A percentile compares a stretch with the other conserved stretches of the same genome.
These are phyloP conservation scores for Chalciporus chontae DNA, from an alignment of 768 basidiomycete genomes.

Conservation along the genomic window DNA sequence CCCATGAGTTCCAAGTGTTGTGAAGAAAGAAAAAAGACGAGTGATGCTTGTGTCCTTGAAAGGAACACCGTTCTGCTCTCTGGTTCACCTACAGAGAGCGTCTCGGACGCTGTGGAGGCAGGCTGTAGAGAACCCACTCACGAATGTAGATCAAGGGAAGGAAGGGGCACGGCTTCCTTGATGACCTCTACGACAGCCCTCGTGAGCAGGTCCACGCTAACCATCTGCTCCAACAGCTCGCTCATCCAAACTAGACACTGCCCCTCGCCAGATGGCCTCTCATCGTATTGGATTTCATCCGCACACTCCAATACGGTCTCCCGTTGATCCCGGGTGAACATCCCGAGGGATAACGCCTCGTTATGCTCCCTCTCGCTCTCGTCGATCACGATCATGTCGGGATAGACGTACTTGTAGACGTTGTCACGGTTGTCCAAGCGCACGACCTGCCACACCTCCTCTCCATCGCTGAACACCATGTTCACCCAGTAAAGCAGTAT, in stretches of 20 bases:
- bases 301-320: slow-evolving; percentile 25
- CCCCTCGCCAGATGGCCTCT: slow-evolving; percentile 1
- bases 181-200: slow-evolving; percentile 9
- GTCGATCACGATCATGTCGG: slow-evolving; percentile 27
- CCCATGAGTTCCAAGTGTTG: background rate
- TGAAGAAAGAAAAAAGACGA: background rate
- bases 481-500: slow-evolving; percentile 29
- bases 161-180: slow-evolving; percentile 10
- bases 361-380: slow-evolving; percentile 6
- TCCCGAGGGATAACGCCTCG: slow-evolving; percentile 14
- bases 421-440: slow-evolving; percentile 17
- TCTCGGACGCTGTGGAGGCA: background rate
- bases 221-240: slow-evolving; percentile 16
- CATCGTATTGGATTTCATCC: slow-evolving; percentile 22
- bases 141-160: background rate
- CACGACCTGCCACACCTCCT: slow-evolving; percentile 27
- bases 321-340: slow-evolving; percentile 23
- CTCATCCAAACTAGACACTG: slow-evolving; percentile 18
- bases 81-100: background rate
- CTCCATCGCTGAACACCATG: slow-evolving; percentile 18
- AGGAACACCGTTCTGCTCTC: background rate
- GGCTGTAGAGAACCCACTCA: background rate
- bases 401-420: slow-evolving; percentile 22
- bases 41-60: background rate
- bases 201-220: slow-evolving; percentile 10